phyloP scores from a whole-genome alignment of 1,284 basidiomycete genomes.

The Ustilago bromivora region DNA sequence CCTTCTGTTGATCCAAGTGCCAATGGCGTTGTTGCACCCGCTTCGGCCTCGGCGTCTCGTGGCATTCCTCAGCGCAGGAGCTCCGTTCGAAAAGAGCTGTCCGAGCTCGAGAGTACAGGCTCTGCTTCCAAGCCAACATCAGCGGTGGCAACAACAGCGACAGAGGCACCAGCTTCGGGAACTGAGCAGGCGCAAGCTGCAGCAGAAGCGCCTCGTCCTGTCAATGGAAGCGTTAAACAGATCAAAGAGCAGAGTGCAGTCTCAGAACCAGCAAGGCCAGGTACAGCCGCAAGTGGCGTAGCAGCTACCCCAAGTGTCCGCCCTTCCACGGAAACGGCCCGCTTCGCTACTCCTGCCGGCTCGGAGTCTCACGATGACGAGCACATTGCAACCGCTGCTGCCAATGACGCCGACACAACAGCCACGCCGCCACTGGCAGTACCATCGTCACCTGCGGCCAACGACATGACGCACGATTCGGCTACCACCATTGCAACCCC shows the following conservation, averaged over 20 bases:
- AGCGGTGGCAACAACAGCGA: background rate
- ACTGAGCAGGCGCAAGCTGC: background rate
- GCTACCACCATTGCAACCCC: conserved; percentile 3
- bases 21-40: conserved; percentile 4
- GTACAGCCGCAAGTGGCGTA: background rate
- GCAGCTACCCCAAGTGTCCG: conserved; percentile 19
- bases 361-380: conserved; percentile 22
- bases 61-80: conserved; percentile 47
- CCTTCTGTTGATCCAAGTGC: conserved; percentile 8
- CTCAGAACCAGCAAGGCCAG: background rate
- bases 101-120: conserved; percentile 2
- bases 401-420: conserved; percentile 8
- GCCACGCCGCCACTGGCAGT: conserved; percentile 1
- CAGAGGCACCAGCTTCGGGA: background rate
- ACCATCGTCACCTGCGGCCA: background rate
- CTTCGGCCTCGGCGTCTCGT: conserved; percentile 13
- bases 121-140: background rate
- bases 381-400: background rate
- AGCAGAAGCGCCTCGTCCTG: conserved; percentile 4
- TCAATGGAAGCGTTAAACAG: conserved; percentile 35
- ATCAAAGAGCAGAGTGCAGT: conserved; percentile 33
- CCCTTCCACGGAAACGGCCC: conserved; percentile 31
- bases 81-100: conserved; percentile 35
- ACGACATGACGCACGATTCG: conserved; percentile 20
- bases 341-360: conserved; percentile 25